Percentiles rank a stretch among this genome's conserved stretches.
phyloP scores from a whole-genome alignment of 106 monocot species.

The Dioscorea zingiberensis region DNA sequence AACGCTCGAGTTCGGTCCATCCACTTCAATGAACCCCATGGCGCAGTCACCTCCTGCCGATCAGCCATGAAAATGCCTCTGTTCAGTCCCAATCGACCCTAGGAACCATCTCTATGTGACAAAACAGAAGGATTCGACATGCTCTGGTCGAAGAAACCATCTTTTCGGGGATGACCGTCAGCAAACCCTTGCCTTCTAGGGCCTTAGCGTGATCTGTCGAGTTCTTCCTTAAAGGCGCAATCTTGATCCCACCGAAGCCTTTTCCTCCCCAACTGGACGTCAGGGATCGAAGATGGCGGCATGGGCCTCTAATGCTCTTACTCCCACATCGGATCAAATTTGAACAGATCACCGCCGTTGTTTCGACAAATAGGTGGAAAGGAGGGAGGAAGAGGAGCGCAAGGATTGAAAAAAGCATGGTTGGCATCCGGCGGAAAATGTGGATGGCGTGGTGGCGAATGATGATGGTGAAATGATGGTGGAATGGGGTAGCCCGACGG shows the following conservation, averaged over 20 bases:
- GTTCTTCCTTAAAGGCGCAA: not conserved
- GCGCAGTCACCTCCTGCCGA: not conserved
- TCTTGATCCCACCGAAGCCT: not conserved
- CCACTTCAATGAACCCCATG: not conserved
- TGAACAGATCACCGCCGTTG: not conserved
- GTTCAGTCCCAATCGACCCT: not conserved
- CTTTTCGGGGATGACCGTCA: not conserved
- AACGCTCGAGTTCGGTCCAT: no score
- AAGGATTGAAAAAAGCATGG: not conserved
- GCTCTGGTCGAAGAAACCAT: not conserved
- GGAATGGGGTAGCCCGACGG: no score
- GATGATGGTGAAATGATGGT: not conserved
- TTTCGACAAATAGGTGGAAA: not conserved
- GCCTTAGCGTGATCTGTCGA: not conserved
- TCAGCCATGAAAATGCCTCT: not conserved
- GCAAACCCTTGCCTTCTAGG: not conserved
- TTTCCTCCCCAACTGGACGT: not conserved
- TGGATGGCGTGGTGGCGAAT: not conserved
- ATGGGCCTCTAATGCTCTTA: not conserved
- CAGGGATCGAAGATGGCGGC: not conserved
- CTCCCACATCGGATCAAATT: not conserved
- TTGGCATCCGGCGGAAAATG: not conserved
- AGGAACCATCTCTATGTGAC: not conserved
- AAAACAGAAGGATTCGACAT: not conserved
- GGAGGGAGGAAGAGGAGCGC: not conserved